Conservation (phyloP, 1,139 yeast species). For the Sugiyamaella paludigena region DNA sequence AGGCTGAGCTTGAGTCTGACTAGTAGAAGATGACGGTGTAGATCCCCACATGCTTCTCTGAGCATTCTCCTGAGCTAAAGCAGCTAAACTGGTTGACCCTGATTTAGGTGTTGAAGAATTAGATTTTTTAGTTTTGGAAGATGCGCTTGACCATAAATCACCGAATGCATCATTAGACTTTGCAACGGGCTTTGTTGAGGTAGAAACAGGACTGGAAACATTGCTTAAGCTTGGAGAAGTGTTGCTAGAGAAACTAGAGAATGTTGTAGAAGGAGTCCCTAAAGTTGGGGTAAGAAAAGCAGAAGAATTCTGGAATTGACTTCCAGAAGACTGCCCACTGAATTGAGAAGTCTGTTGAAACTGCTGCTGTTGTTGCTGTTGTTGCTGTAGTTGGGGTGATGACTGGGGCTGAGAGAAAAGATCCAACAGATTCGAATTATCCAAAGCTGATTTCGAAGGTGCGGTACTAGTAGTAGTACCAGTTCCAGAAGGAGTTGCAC, state of each 20-base stretch:
- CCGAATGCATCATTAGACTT: conserved; percentile 70
- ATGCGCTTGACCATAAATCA: conserved; percentile 69
- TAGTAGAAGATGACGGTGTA: conserved; percentile 22
- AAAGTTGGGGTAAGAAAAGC: conserved; percentile 10
- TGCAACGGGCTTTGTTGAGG: conserved; percentile 37
- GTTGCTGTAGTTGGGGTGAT: conserved; percentile 22
- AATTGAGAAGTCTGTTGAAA: conserved; percentile 17
- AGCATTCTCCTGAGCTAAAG: conserved; percentile 35
- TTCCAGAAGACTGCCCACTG: conserved; percentile 1
- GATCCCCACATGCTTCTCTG: conserved; percentile 36
- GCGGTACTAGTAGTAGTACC: conserved; percentile 33
- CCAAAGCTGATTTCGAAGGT: conserved; percentile 17
- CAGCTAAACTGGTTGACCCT: conserved; percentile 27
- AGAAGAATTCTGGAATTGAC: too few species aligned
- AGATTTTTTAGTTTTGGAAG: conserved; percentile 44
- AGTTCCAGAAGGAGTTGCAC: conserved; percentile 48
- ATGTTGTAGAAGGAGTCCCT: conserved; percentile 19
- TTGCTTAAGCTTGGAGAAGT: conserved; percentile 4
- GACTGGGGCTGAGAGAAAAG: conserved; percentile 25
- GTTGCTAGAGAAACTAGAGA: background rate
- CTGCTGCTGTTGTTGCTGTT: conserved; percentile 25
- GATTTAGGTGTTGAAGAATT: conserved; percentile 18
- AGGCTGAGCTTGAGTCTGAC: conserved; percentile 1
- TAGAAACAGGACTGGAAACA: conserved; percentile 21
- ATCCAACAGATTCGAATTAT: conserved; percentile 25